Evolutionary conservation across 176 grass and related monocot genomes (phyloP), one percentile per base, ranked within the genome.

Genomic region (Poa annua): DNA sequence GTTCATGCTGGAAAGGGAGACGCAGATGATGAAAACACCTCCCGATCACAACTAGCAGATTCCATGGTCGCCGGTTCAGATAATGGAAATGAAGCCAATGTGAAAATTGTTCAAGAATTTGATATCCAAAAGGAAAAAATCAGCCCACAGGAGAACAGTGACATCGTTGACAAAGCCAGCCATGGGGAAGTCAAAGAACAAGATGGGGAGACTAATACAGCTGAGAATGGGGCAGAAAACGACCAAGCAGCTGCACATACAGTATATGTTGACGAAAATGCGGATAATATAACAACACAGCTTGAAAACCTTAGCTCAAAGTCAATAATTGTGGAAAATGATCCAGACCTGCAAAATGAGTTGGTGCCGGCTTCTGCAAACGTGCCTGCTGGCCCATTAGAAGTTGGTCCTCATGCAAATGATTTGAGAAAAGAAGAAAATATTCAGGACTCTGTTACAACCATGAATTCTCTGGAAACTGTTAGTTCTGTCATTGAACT

Each of bases 401-500:
- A 89, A 74, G 50, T 83, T 63, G 74, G 52, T 77, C 76, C 59
- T 50, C 73, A 75, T 14, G 74, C 41, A 87, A 81, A 75, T 57
- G 70, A 83, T 84, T 72, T 22, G 41, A 83, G 60, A 90, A 49
- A 60, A 76, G 89, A 89, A 77, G 83, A 90, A 76, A 82, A 84
- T 0, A 88, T 78, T 50, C 77, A 84, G 16, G 79, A 74, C 32
- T 71, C 51, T 76, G 49, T 66, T 75, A 81, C 76, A 86, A 69
- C 62, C 54, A 75, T 61, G 80, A 64, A 73, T 90, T 83, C 80
- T 68, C 67, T 61, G 54, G 88, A 70, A 74, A 83, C 82, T 85
- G 50, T 56, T 36, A 81, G 82, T 83, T 85, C 85, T 54, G 26
- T 81, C 1, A 16, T 44, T 82, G 93, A 96, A 85, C 41, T 92